Evolutionary conservation across 2,329 filamentous ascomycete species (phyloP), one percentile per base, ranked within the genome.

Genomic region (Alternaria conjuncta): DNA sequence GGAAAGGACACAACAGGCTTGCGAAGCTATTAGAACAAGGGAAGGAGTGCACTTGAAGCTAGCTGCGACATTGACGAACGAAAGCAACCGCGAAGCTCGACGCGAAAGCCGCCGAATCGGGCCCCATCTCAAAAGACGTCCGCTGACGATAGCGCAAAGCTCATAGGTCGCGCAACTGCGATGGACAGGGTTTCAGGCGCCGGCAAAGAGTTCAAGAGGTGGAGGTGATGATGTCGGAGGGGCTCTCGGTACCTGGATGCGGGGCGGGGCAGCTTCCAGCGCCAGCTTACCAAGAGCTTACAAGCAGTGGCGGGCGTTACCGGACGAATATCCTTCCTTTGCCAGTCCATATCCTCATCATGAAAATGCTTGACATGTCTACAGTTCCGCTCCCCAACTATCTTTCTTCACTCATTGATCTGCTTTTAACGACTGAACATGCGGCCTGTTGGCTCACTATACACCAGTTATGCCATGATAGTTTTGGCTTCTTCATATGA

Each of bases 221-320:
- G 61, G 61, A 56, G 60, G 53, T 60, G 46, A 51, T 58, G 57
- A 53, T 63, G 60, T 56, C 59, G 60, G 63, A 60, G 63, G 57
- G 55, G 60, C 50, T 32, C 21, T 68, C 67, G 67, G 67, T 64
- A 64, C 63, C 60, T 60, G 65, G 57, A 65, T 63, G 65, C 60
- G 65, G 65, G 65, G 65, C 50, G 57, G 32, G 65, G 65, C 50
- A 59, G 32, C 13, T 21, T 36, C 44, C 26, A 59, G 61, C 53
- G 53, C 47, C 26, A 36, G 63, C 65, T 65, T 60, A 65, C 60
- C 57, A 67, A 65, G 62, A 65, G 55, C 62, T 67, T 60, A 67
- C 62, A 57, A 53, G 57, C 51, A 30, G 20, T 25, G 44, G 18
- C 30, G 43, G 44, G 18, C 30, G 43, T 3, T 32, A 25, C 28